Base-by-base conservation (phyloP, 352 stramenopile genomes). In the Phytophthora citrophthora region DNA sequence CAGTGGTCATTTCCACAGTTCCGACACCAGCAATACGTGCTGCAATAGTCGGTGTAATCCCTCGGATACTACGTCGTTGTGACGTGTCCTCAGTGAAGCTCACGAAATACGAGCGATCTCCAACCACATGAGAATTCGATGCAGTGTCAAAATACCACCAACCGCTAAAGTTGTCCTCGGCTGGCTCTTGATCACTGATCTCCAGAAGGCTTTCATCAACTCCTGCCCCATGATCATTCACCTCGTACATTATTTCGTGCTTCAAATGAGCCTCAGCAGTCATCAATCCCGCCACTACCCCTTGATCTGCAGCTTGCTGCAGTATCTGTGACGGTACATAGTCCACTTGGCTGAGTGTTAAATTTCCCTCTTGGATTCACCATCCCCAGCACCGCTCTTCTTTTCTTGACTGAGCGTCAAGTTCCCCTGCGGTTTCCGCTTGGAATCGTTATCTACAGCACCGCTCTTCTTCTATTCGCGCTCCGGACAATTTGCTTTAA, bases 121-220 rank as follows among this genome's bases (percentile, higher is more conserved):
- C 46, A 49, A 29, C 55, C 18, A 64, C 34, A 11, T 56, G 55
- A 6, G 45, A 43, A 24, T 56, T 56, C 9, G 36, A 34, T 16
- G 34, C 34, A 4, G 45, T 61, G 23, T 61, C 29, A 20, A 64
- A 64, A 34, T 50, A 64, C 45, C 54, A 47, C 54, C 54, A 50
- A 13, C n/a, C 18, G 23, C 16, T 46, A 46, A 10, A 12, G 18
- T 11, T 46, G 15, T 27, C 39, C 0, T 29, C 26, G 3, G 16
- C 39, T 26, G 20, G 5, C 6, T 26, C 18, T 23, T 24, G 39
- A 29, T 46, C 39, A 29, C 6, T 29, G 6, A 29, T 29, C 6
- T 7, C 26, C 26, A 29, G 26, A 29, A 29, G 26, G 0, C 26
- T 29, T 7, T 29, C 26, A 29, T 29, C 26, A 4, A 29, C 26